Evolutionary conservation across 1,139 yeast genomes (phyloP).

Genomic region (Saccharomyces hybrid): DNA sequence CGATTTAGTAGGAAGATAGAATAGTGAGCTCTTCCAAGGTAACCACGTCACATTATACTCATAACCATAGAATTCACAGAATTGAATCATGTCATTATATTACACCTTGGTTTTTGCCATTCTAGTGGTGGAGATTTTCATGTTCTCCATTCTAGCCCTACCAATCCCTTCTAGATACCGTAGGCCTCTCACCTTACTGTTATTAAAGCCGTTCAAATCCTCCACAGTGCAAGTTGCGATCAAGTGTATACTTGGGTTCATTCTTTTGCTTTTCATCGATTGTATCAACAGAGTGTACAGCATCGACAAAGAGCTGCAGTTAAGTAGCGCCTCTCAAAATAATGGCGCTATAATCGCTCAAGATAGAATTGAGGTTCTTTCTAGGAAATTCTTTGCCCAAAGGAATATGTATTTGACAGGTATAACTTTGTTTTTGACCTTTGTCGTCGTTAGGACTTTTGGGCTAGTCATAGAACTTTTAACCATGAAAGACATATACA

Average conservation of each 20-base stretch:
- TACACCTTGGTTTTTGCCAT: conserved; percentile 52
- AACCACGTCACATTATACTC: neutral
- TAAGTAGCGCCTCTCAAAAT: conserved; percentile 6
- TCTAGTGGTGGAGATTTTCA: conserved; percentile 68
- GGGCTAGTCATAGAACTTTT: conserved; percentile 71
- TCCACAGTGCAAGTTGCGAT: conserved; percentile 70
- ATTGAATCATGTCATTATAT: conserved; percentile 24
- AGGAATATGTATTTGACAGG: conserved; percentile 97
- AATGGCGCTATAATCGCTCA: conserved; percentile 14
- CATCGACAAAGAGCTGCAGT: conserved; percentile 55
- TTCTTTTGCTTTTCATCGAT: conserved; percentile 77
- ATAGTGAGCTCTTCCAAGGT: neutral
- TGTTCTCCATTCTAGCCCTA: conserved; percentile 72
- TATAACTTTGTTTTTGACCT: conserved; percentile 81
- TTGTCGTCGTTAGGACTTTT: conserved; percentile 82
- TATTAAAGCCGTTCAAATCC: conserved; percentile 63
- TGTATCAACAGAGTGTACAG: conserved; percentile 77
- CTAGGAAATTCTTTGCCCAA: conserved; percentile 91
- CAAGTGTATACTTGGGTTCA: conserved; percentile 78
- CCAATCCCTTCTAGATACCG: conserved; percentile 79
- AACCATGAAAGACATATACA: conserved; percentile 47
- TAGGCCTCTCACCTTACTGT: conserved; percentile 54
- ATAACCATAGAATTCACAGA: neutral
- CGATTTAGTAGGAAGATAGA: neutral
- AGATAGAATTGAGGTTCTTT: conserved; percentile 25